Conservation (phyloP, 2,329 filamentous ascomycete species). For the Diaporthe sp. region DNA sequence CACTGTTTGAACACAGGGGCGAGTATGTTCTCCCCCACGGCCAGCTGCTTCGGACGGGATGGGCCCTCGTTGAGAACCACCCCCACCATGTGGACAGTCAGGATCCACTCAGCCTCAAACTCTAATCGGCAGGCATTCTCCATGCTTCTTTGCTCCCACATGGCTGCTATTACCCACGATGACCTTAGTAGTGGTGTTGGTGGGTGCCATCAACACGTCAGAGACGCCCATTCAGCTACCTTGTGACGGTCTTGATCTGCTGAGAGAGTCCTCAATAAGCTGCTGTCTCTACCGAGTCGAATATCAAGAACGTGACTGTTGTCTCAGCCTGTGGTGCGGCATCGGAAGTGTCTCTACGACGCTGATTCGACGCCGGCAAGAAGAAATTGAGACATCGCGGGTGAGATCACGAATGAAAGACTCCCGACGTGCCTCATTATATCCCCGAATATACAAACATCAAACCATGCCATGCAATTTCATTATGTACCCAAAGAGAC, state of each 20-base stretch:
- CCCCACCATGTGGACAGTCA: not conserved
- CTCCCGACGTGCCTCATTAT: not conserved
- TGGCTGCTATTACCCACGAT: constrained; percentile 8
- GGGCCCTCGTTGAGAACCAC: not conserved
- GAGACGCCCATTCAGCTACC: not conserved
- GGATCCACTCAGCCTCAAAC: constrained; percentile 30
- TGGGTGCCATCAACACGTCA: constrained; percentile 20
- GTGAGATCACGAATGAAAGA: not conserved
- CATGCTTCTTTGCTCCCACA: not conserved
- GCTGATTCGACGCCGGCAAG: not conserved
- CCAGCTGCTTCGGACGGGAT: not conserved
- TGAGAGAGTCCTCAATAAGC: not conserved
- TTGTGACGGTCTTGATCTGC: not conserved
- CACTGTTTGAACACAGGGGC: not conserved
- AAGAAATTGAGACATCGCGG: not conserved
- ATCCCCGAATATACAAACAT: not conserved
- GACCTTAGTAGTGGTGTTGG: not conserved
- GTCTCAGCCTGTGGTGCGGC: constrained; percentile 11
- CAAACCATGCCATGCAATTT: constrained; percentile 14
- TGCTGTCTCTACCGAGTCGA: not conserved
- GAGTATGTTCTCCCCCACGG: not conserved
- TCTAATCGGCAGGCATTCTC: constrained; percentile 18
- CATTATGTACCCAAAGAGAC: not conserved
- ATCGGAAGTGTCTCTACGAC: not conserved
- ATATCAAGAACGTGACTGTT: not conserved